A percentile compares a stretch with the other conserved stretches of the same genome.
phyloP scores from a whole-genome alignment of 2,329 filamentous ascomycete species.

The Chaetomium sp. region DNA sequence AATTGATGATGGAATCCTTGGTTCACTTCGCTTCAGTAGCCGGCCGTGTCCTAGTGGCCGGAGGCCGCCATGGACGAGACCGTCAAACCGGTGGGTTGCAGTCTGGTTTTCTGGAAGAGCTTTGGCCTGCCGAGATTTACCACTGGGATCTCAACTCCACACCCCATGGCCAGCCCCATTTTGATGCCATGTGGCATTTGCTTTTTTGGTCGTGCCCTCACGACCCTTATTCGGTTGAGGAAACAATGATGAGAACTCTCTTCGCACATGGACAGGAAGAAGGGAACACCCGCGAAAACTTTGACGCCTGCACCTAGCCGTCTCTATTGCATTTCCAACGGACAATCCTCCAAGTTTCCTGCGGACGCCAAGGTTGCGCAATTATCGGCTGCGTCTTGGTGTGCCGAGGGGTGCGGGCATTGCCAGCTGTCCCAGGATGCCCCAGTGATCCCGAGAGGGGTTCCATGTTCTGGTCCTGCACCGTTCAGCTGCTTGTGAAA shows the following conservation, averaged over 20 bases:
- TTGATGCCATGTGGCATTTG: slow-evolving; percentile 3
- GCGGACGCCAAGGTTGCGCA: slow-evolving; percentile 3
- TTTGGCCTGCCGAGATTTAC: slow-evolving; percentile 16
- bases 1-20: too few relatives aligned
- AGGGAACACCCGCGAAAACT: too few relatives aligned
- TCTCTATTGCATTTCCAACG: too few relatives aligned
- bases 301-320: too few relatives aligned
- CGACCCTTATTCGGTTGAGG: too few relatives aligned
- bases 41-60: too few relatives aligned
- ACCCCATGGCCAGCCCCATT: background rate
- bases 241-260: too few relatives aligned
- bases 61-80: background rate
- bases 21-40: background rate
- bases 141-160: slow-evolving; percentile 14
- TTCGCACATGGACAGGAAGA: too few relatives aligned
- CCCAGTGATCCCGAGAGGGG: background rate
- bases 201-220: slow-evolving; percentile 1
- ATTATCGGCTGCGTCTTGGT: background rate
- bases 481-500: slow-evolving; percentile 12
- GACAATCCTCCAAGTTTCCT: background rate
- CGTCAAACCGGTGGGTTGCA: background rate
- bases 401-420: background rate
- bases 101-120: slow-evolving; percentile 7
- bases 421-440: slow-evolving; percentile 10
- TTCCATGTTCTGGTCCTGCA: slow-evolving; percentile 5